Conservation (phyloP, 2,329 filamentous ascomycete species). For the Arthrocladium fulminans region DNA sequence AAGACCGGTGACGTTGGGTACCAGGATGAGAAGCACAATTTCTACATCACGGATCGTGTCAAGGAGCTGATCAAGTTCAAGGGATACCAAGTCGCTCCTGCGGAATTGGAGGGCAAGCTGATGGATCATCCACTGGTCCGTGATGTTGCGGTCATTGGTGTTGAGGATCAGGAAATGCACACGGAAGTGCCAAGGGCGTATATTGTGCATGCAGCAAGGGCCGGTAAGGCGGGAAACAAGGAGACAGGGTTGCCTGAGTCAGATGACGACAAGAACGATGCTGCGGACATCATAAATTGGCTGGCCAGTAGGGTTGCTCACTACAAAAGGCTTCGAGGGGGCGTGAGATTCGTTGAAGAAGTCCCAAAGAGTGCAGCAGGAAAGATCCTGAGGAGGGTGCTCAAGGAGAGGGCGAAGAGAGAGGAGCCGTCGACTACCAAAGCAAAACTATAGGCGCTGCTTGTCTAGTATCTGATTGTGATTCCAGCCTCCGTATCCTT, state of each 20-base stretch:
- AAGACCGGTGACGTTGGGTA: slow-evolving; percentile 82
- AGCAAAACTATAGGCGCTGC: slow-evolving; percentile 31
- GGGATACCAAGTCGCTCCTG: slow-evolving; percentile 42
- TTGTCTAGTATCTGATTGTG: background rate
- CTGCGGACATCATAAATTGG: slow-evolving; percentile 29
- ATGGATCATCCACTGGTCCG: slow-evolving; percentile 34
- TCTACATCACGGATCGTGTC: slow-evolving; percentile 82
- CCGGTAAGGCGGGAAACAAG: slow-evolving; percentile 16
- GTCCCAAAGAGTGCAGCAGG: slow-evolving; percentile 31
- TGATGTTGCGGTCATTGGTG: slow-evolving; percentile 42
- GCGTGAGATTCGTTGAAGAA: slow-evolving; percentile 28
- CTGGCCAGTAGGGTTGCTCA: slow-evolving; percentile 25
- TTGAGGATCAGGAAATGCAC: slow-evolving; percentile 27
- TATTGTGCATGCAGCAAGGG: slow-evolving; percentile 41
- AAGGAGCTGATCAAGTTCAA: slow-evolving; percentile 51
- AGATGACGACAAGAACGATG: slow-evolving; percentile 28
- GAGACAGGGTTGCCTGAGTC: slow-evolving; percentile 24
- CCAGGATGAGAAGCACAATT: slow-evolving; percentile 64
- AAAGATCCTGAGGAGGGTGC: slow-evolving; percentile 39
- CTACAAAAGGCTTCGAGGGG: slow-evolving; percentile 31
- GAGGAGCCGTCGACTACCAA: slow-evolving; percentile 26
- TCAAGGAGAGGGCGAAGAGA: slow-evolving; percentile 38
- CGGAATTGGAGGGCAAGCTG: slow-evolving; percentile 40
- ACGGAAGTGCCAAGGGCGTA: slow-evolving; percentile 38
- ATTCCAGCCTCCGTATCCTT: background rate